phyloP scores from a whole-genome alignment of 129 eudicot species.

The Lactuca sativa region DNA sequence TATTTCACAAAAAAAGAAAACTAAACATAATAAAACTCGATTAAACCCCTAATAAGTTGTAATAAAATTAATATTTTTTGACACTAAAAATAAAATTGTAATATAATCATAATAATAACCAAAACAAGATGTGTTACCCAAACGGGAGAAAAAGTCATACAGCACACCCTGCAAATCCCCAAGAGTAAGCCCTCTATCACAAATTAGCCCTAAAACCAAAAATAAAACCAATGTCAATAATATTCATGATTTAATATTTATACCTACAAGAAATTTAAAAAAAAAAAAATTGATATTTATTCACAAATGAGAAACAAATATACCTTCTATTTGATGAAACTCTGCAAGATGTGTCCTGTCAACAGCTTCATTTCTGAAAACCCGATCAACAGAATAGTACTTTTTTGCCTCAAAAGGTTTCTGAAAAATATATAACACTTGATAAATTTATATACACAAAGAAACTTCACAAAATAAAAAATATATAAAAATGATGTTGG shows the following conservation, averaged over 20 bases:
- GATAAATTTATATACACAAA: conserved; percentile 9
- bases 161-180: conserved; percentile 96
- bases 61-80: no score
- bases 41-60: no score
- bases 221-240: neutral
- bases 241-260: neutral
- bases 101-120: no score
- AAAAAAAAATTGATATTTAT: neutral
- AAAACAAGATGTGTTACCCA: conserved; percentile 46
- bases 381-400: conserved; percentile 86
- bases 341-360: conserved; percentile 97
- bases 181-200: conserved; percentile 87
- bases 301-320: neutral
- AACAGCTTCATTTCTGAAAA: conserved; percentile 98
- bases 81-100: no score
- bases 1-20: no score
- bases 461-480: neutral
- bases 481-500: neutral
- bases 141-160: conserved; percentile 80
- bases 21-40: no score
- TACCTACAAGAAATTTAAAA: neutral
- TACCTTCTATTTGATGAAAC: conserved; percentile 99
- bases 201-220: conserved; percentile 71
- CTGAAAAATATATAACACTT: conserved; percentile 36
- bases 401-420: conserved; percentile 72